phyloP scores from a whole-genome alignment of 2,329 filamentous ascomycete genomes.

The Trichoderma guizhouense region DNA sequence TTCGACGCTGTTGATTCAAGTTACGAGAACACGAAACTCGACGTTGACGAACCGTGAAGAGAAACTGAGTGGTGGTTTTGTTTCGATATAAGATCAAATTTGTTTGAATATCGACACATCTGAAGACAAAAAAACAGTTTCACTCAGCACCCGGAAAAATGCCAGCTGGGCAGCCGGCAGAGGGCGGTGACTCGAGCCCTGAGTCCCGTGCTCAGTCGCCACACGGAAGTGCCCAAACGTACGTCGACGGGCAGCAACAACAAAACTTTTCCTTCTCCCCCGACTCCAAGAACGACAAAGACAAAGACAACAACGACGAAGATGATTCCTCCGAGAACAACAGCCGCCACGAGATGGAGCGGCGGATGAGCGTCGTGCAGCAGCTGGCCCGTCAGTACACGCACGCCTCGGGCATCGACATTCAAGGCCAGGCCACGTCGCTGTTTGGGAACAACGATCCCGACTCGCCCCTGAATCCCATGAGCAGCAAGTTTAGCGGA shows the following conservation, averaged over 20 bases:
- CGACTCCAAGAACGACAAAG: not conserved
- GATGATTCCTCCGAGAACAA: not conserved
- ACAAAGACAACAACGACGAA: not conserved
- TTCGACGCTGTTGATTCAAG: not conserved
- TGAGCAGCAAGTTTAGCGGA: constrained; percentile 39
- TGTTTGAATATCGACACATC: not conserved
- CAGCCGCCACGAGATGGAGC: not conserved
- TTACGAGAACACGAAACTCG: not conserved
- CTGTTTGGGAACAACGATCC: constrained; percentile 3
- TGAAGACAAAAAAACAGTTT: not conserved
- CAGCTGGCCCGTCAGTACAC: constrained; percentile 1
- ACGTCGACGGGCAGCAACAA: not conserved
- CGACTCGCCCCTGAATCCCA: constrained; percentile 34
- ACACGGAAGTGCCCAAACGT: constrained; percentile 7
- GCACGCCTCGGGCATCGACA: constrained; percentile 7
- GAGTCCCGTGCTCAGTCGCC: constrained; percentile 9
- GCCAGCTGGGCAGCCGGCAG: not conserved
- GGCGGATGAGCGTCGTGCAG: constrained; percentile 4
- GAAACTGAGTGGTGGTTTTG: not conserved
- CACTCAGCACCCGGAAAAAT: not conserved
- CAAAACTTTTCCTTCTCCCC: not conserved
- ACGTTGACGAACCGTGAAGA: not conserved
- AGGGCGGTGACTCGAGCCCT: not conserved
- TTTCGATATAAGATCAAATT: not conserved
- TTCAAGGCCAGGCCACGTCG: constrained; percentile 1